Evolutionary conservation across 2,329 filamentous ascomycete species (phyloP).

Genomic region (Aspergillus unguis): DNA sequence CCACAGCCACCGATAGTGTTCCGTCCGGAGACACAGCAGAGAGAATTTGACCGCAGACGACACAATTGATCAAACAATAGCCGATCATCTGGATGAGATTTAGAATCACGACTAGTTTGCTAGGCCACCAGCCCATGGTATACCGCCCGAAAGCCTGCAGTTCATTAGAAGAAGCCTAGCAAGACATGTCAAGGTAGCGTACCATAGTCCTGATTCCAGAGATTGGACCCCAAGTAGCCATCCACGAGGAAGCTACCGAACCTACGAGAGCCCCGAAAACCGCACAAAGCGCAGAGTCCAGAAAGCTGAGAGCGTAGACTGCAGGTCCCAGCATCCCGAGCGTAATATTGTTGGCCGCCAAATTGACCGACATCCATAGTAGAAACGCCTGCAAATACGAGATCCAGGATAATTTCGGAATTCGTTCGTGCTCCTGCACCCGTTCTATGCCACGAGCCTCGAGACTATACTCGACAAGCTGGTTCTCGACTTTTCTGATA

Average conservation of each 20-base stretch:
- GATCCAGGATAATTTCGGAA: conserved; percentile 49
- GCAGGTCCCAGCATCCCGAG: conserved; percentile 62
- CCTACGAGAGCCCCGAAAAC: conserved; percentile 58
- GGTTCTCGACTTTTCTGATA: conserved; percentile 37
- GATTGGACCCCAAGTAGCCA: conserved; percentile 59
- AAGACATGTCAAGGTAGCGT: conserved; percentile 9
- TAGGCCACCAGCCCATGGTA: conserved; percentile 64
- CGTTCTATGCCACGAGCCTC: conserved; percentile 61
- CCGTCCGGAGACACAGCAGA: conserved; percentile 60
- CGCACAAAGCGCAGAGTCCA: conserved; percentile 55
- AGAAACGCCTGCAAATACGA: conserved; percentile 56
- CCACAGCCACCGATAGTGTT: conserved; percentile 62
- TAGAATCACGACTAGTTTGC: conserved; percentile 60
- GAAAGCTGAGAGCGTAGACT: conserved; percentile 57
- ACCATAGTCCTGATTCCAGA: conserved; percentile 62
- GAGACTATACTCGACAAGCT: conserved; percentile 45
- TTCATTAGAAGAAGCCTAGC: conserved; percentile 8
- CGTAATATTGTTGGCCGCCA: conserved; percentile 62
- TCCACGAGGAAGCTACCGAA: conserved; percentile 55
- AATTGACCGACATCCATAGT: conserved; percentile 62
- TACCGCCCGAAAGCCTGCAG: conserved; percentile 55
- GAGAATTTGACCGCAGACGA: conserved; percentile 66
- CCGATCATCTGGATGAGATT: conserved; percentile 62
- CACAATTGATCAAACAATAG: conserved; percentile 61
- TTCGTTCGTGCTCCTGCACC: conserved; percentile 54